These are phyloP conservation scores for Sanguinoderma infundibulare DNA, from an alignment of 1,284 basidiomycete genomes.

Conservation along the genomic window DNA sequence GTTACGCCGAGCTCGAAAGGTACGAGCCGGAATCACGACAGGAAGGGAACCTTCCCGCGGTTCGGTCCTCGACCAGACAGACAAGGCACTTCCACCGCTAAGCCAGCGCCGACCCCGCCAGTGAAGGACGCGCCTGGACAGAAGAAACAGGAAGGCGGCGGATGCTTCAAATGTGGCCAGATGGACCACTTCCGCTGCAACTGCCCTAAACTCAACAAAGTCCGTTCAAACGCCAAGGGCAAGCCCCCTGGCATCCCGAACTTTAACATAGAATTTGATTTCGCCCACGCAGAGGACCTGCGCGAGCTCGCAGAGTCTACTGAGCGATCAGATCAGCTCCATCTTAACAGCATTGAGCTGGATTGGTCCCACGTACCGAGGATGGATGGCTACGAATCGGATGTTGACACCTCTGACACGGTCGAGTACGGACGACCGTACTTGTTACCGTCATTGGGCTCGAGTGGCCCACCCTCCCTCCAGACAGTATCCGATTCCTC, in stretches of 20 bases:
- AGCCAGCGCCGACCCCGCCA: neutral
- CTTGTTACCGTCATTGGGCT: too few species aligned
- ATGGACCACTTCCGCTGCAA: neutral
- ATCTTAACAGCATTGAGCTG: neutral
- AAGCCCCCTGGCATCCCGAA: neutral
- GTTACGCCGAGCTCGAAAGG: neutral
- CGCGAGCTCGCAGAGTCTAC: neutral
- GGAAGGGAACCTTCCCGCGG: neutral
- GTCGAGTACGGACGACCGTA: too few species aligned
- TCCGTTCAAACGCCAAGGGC: neutral
- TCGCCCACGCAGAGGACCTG: neutral
- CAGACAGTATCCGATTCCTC: neutral
- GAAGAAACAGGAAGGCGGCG: neutral
- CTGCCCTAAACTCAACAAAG: neutral
- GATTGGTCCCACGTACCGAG: too few species aligned
- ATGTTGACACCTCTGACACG: too few species aligned
- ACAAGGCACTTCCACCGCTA: neutral
- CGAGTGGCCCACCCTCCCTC: neutral
- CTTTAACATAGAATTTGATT: neutral
- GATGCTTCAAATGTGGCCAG: neutral
- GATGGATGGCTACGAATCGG: too few species aligned
- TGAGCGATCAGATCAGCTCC: neutral
- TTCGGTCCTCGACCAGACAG: neutral
- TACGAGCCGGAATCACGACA: neutral
- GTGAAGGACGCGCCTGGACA: neutral